These are phyloP conservation scores for Alternaria consortialis DNA, from an alignment of 2,329 filamentous ascomycete genomes.

Conservation along the genomic window DNA sequence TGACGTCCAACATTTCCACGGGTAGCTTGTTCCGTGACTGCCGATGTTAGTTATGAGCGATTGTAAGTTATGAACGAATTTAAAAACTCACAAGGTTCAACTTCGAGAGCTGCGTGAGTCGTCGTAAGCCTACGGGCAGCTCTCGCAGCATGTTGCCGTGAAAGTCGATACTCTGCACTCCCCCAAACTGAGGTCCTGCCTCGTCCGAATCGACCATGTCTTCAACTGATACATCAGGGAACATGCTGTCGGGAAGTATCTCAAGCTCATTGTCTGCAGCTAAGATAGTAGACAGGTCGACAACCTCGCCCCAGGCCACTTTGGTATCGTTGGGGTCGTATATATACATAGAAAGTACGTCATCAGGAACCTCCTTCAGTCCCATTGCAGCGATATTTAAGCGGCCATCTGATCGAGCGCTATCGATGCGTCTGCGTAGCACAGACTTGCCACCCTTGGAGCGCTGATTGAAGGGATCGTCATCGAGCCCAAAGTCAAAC, in stretches of 20 bases:
- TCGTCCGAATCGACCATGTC: conserved; percentile 69
- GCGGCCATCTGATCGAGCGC: conserved; percentile 78
- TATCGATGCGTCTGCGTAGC: conserved; percentile 74
- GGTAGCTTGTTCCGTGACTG: conserved; percentile 83
- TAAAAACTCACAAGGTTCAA: conserved; percentile 75
- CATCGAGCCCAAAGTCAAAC: conserved; percentile 69
- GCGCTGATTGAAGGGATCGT: conserved; percentile 76
- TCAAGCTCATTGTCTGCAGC: conserved; percentile 91
- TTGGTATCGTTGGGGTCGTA: conserved; percentile 69
- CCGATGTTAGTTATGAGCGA: conserved; percentile 9
- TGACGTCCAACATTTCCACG: conserved; percentile 74
- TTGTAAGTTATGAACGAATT: background rate
- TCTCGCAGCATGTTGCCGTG: conserved; percentile 81
- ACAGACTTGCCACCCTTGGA: conserved; percentile 71
- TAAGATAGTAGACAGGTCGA: conserved; percentile 84
- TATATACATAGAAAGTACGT: conserved; percentile 92
- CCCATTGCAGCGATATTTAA: conserved; percentile 89
- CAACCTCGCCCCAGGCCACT: conserved; percentile 86
- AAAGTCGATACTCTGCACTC: conserved; percentile 81
- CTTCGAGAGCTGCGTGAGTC: conserved; percentile 76
- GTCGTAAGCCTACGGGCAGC: conserved; percentile 78
- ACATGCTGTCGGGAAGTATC: conserved; percentile 74
- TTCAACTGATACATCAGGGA: conserved; percentile 72
- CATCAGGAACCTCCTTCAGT: conserved; percentile 78
- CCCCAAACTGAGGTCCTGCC: conserved; percentile 79